These are phyloP conservation scores for Sanghuangporus baumii DNA, from an alignment of 1,284 basidiomycete species.

Conservation along the genomic window DNA sequence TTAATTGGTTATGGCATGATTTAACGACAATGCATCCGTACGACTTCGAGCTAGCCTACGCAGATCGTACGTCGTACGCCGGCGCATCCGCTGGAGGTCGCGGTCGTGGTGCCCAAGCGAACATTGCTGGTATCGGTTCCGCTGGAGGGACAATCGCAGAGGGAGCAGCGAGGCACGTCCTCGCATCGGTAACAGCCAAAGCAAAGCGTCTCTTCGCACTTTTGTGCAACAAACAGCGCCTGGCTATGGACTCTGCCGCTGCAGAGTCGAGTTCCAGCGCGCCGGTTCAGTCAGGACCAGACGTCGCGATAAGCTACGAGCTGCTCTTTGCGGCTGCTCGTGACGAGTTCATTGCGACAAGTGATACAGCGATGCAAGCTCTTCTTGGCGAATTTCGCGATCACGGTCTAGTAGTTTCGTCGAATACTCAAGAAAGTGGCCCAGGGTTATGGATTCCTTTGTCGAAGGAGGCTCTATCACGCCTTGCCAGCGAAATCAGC, in stretches of 20 bases:
- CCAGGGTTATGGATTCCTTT: conserved; percentile 82
- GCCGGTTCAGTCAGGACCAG: conserved; percentile 27
- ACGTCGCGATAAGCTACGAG: conserved; percentile 58
- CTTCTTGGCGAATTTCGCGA: conserved; percentile 86
- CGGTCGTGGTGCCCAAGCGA: conserved; percentile 25
- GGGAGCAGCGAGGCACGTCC: conserved; percentile 77
- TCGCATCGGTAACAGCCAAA: conserved; percentile 82
- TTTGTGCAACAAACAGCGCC: conserved; percentile 62
- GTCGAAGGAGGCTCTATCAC: conserved; percentile 50
- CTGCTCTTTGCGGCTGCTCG: conserved; percentile 59
- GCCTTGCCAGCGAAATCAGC: conserved; percentile 22
- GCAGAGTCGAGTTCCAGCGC: conserved; percentile 18
- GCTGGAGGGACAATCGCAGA: conserved; percentile 55
- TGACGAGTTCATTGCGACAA: conserved; percentile 82
- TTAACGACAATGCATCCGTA: conserved; percentile 79
- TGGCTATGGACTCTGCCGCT: conserved; percentile 38
- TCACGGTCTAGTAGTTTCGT: conserved; percentile 71
- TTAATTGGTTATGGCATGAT: conserved; percentile 86
- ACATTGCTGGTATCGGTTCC: neutral
- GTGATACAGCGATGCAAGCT: conserved; percentile 76
- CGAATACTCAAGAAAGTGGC: conserved; percentile 30
- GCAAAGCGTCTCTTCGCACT: conserved; percentile 76
- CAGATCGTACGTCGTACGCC: conserved; percentile 57
- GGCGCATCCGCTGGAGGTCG: conserved; percentile 39
- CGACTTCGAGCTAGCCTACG: conserved; percentile 68